Percentiles rank a stretch among this genome's conserved stretches.
phyloP scores from a whole-genome alignment of 441 rosid genomes.

The Euphorbia celastroides region DNA sequence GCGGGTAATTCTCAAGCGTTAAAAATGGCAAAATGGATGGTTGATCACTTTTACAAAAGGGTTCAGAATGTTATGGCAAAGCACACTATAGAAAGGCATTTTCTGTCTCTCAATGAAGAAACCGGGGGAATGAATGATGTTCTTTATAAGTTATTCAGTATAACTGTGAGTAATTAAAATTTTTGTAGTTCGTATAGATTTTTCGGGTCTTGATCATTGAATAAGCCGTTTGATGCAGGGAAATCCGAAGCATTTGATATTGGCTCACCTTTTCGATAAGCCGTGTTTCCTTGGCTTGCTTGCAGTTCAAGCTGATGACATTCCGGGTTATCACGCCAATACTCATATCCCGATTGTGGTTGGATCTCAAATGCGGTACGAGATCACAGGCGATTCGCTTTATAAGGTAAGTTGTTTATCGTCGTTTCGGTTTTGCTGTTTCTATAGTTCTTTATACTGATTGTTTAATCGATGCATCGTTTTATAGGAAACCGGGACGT shows the following conservation, averaged over 20 bases:
- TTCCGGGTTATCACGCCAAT: conserved; percentile 83
- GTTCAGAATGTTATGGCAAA: conserved; percentile 40
- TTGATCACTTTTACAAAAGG: conserved; percentile 45
- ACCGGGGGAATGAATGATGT: conserved; percentile 66
- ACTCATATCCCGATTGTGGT: conserved; percentile 85
- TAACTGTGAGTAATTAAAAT: conserved; percentile 31
- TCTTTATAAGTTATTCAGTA: conserved; percentile 38
- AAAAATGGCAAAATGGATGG: conserved; percentile 49
- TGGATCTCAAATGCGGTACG: conserved; percentile 89
- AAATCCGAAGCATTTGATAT: conserved; percentile 66
- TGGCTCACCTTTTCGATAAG: conserved; percentile 95
- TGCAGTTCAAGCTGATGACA: conserved; percentile 80
- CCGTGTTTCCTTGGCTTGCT: conserved; percentile 97
- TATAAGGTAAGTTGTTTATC: conserved; percentile 50
- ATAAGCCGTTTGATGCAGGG: conserved; percentile 41
- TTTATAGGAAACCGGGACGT: conserved; percentile 58
- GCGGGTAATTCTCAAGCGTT: conserved; percentile 45
- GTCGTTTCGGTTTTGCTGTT: neutral
- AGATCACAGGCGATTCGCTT: conserved; percentile 79
- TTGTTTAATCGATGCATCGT: conserved; percentile 11
- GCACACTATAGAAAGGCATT: conserved; percentile 39
- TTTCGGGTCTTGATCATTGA: no score
- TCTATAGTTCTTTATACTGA: neutral
- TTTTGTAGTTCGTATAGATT: neutral
- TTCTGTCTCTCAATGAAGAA: conserved; percentile 49